Evolutionary conservation across 768 basidiomycete species (phyloP), one percentile per base, ranked within the genome.

Genomic region (Agrocybe pediades): DNA sequence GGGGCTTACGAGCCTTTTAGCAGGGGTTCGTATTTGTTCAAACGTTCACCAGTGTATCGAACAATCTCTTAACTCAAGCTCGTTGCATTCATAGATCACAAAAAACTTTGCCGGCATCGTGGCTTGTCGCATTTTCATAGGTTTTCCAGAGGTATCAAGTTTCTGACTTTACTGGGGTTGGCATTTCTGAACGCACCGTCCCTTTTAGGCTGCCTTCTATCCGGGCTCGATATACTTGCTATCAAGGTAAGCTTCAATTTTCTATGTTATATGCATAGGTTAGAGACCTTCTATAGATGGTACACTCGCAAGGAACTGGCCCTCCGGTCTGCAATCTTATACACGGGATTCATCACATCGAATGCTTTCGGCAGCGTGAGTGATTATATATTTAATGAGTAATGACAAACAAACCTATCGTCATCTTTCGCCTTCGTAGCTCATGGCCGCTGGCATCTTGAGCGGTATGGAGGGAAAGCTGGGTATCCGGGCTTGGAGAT

Each of bases 391-490:
- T 21, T 43, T 23, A 16, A 30, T 40, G 15, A 9, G 8, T 19
- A 15, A 8, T 25, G 8, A 8, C 27, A 17, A 19, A 5, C 9
- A 9, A 42, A 13, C 20, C n/a, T 23, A 20, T 13, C 20, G 25
- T 4, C 25, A 7, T 44, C 16, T 20, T 6, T 16, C 16, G 6
- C 9, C 19, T 9, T 19, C 7, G 25, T 53, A 87, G 82, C 65
- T 88, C 3, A 81, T 90, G 61, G 89, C 87, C 17, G 87, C 88
- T 13, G 88, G 86, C 6, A 86, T 90, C 51, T 74, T 92, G 13
- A 69, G 74, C 2, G 76, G 74, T 29, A 86, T 90, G 87, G 79
- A 90, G 55, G 87, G 86, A 1, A 76, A 74, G 46, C 71, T 79
- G 3, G 87, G 87, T 1, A 83, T 87, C 36, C 64, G 82, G 21